Base-by-base conservation (phyloP, 73 alveolate species). In the Symbiodinium pilosum region DNA sequence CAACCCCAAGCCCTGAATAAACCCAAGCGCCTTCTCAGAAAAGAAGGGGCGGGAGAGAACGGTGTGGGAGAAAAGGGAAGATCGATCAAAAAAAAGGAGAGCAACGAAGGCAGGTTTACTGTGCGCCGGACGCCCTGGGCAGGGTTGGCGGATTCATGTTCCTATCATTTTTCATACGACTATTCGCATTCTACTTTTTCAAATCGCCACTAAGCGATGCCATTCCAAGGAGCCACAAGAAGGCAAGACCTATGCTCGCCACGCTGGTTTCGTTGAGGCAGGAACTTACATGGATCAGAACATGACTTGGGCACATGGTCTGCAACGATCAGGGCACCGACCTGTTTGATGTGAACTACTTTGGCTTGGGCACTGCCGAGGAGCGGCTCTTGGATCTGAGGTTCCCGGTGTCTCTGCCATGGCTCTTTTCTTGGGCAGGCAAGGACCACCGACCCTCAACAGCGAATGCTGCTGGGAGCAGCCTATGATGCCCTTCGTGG, bases 401-500 rank as follows among this genome's bases (percentile, higher is more conserved):
- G 1, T n/a, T n/a, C n/a, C n/a, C n/a, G 32, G 34, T 21, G 28
- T 69, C 2, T 21, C 28, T 38, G 16, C 84, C 4, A 69, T 1
- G 38, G 40, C 40, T 69, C 40, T 69, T 3, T 28, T 69, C 40
- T 21, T 21, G 40, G 8, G 18, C 87, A 93, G 99, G 99, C 99
- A 47, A 93, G 85, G 41, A 83, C 99, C 52, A 93, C 93, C 9
- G 99, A 93, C 52, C 99, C 99, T 4, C 99, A 93, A 93, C 99
- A 93, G 87, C 93, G 99, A 32, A n/a, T 83, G 87, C 71, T 93
- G 75, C 54, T 93, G 44, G 71, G 86, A 5, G 93, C 93, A 3
- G 99, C 99, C 42, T 93, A 93, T 32, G 99, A 93, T 36, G 93
- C 99, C 21, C 41, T 93, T 69, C 98, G 84, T n/a, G 98, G 98